Conservation (phyloP, 2,329 filamentous ascomycete genomes). For the Exophiala aquamarina region DNA sequence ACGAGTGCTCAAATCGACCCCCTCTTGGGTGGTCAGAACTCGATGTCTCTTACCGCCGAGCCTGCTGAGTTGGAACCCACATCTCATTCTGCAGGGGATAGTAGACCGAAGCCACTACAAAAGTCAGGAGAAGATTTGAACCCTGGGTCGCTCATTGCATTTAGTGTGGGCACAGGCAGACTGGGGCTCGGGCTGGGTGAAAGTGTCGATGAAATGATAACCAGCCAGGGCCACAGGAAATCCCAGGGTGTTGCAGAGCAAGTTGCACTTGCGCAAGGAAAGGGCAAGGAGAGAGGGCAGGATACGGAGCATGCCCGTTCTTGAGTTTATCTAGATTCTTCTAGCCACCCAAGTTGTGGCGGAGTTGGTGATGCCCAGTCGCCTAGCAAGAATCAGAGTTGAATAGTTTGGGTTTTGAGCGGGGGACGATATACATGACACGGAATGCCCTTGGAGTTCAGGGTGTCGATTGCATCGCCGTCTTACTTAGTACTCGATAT, state of each 20-base stretch:
- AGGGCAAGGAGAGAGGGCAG: conserved; percentile 20
- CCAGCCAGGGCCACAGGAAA: background rate
- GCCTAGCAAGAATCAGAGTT: too few relatives aligned
- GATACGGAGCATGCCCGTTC: too few relatives aligned
- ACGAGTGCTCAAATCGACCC: background rate
- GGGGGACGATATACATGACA: too few relatives aligned
- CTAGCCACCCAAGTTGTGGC: background rate
- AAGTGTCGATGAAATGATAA: conserved; percentile 5
- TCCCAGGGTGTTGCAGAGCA: conserved; percentile 9
- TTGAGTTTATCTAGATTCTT: too few relatives aligned
- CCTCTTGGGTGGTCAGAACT: conserved; percentile 2
- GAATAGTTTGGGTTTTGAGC: too few relatives aligned
- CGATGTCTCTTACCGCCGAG: conserved; percentile 13
- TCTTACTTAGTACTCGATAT: too few relatives aligned
- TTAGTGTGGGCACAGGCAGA: conserved; percentile 2
- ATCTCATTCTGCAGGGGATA: conserved; percentile 9
- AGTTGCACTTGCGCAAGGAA: conserved; percentile 6
- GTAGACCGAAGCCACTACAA: background rate
- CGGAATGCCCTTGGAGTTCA: too few relatives aligned
- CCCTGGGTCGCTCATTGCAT: conserved; percentile 8
- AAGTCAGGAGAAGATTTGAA: background rate
- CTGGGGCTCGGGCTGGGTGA: conserved; percentile 12
- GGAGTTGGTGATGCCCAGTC: too few relatives aligned
- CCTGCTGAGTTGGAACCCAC: conserved; percentile 20
- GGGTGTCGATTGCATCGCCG: too few relatives aligned